Conservation (phyloP, 2,329 filamentous ascomycete species). For the Paracoccidioides brasiliensis region DNA sequence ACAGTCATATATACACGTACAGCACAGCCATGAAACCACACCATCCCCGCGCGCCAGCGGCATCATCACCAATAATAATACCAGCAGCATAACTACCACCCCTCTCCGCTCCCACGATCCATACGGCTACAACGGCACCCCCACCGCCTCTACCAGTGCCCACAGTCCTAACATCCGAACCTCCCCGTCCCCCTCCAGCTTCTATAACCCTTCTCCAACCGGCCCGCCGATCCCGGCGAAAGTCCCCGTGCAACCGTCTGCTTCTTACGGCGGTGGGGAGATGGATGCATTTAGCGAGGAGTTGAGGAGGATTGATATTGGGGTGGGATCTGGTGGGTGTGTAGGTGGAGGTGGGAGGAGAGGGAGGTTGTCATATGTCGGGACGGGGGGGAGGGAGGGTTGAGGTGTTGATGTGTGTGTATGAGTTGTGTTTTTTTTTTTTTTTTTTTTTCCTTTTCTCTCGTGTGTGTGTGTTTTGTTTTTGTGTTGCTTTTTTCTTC, state of each 20-base stretch:
- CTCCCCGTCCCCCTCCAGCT: conserved; percentile 11
- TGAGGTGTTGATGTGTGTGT: not conserved
- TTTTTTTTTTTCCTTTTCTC: not conserved
- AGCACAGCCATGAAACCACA: not conserved
- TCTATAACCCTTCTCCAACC: conserved; percentile 11
- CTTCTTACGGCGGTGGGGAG: conserved; percentile 11
- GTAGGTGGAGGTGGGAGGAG: not conserved
- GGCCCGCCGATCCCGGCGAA: conserved; percentile 33
- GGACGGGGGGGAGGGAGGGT: not conserved
- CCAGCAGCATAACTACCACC: too few relatives aligned
- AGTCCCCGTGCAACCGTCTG: conserved; percentile 26
- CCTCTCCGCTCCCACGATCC: conserved; percentile 13
- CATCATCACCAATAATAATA: conserved; percentile 11
- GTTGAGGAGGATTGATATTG: conserved; percentile 40
- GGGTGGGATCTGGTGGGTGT: conserved; percentile 8
- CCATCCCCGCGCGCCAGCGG: conserved; percentile 10
- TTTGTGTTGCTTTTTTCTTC: too few relatives aligned
- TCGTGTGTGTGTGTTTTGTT: too few relatives aligned
- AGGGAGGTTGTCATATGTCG: not conserved
- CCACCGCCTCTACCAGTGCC: conserved; percentile 10
- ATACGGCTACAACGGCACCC: conserved; percentile 11
- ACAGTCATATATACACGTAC: conserved; percentile 6
- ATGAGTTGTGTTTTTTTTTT: not conserved
- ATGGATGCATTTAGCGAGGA: conserved; percentile 44
- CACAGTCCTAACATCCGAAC: conserved; percentile 17